phyloP scores from a whole-genome alignment of 805 yeast species.

The Pichia gijzeniarum region DNA sequence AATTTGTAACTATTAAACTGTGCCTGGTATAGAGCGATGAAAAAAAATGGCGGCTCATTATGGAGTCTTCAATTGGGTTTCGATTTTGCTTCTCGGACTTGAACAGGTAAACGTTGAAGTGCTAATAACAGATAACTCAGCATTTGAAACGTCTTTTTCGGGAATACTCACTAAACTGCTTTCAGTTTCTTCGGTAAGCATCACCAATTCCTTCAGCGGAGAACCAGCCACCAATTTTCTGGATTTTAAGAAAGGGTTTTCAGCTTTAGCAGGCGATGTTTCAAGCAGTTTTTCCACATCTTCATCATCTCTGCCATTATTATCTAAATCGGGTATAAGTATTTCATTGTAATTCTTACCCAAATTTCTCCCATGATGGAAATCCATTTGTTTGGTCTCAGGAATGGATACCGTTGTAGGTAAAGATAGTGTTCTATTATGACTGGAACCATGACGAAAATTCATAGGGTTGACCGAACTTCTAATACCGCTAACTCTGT shows the following conservation, averaged over 20 bases:
- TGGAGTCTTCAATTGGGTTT: conserved; percentile 8
- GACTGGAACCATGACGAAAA: conserved; percentile 27
- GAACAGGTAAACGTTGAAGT: not conserved
- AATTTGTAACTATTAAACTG: too few relatives aligned
- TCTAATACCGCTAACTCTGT: conserved; percentile 22
- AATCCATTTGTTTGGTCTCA: conserved; percentile 26
- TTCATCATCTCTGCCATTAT: conserved; percentile 11
- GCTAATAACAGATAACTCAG: not conserved
- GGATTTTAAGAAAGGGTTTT: not conserved
- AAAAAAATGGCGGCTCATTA: not conserved
- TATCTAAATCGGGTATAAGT: conserved; percentile 15
- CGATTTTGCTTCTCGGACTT: not conserved
- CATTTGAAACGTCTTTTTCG: not conserved
- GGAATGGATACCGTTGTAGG: conserved; percentile 34
- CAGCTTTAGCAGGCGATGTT: not conserved
- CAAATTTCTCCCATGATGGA: conserved; percentile 20
- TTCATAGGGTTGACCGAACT: conserved; percentile 19
- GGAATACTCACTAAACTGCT: not conserved
- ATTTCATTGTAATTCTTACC: conserved; percentile 27
- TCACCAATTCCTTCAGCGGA: conserved; percentile 5
- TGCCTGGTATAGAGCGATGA: not conserved
- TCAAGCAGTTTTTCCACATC: conserved; percentile 1
- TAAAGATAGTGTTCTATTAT: conserved; percentile 35
- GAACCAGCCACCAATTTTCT: not conserved
- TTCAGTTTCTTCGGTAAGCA: not conserved